Base-by-base conservation (phyloP, 306 rosid species). In the Luffa aegyptiaca region DNA sequence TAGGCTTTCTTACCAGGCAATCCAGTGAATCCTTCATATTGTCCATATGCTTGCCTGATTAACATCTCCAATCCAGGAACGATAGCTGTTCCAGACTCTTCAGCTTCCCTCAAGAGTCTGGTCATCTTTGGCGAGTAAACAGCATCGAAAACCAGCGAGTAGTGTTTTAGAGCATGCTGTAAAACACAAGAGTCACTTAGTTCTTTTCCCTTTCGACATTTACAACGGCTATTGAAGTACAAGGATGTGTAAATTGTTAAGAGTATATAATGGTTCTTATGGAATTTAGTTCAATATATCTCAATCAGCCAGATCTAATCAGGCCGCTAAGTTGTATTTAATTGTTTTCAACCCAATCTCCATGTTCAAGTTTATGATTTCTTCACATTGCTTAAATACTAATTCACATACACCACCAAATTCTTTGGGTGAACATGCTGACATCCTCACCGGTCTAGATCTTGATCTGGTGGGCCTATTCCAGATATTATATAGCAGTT, bases 41-140 rank as follows among this genome's bases (percentile, higher is more conserved):
- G 97, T 80, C 79, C 92, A 84, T 85, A 91, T 41, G 97, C 97
- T 86, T 95, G 98, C 79, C 97, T 95, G 66, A 90, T 69, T 80
- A 95, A 91, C 98, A 95, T 95, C 84, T 95, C 97, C 70, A 84
- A 42, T 76, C 98, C 97, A 31, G 90, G 79, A 73, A 95, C 97
- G 75, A 83, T 75, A 46, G 80, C 86, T 76, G 93, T 97, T 73
- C 98, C 97, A 48, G 90, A 88, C 79, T 91, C 98, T 77, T 87
- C 90, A n/a, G 98, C 97, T 82, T 94, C 98, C 74, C 79, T 88
- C 86, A 94, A 85, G 74, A 95, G 97, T 88, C 89, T 91, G 45
- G 97, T 95, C 37, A 90, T 84, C 83, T 85, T 90, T 31, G 98
- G 98, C 6, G 93, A 90, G 87, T 95, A 95, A 80, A 95, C 92